Evolutionary conservation across 176 grass and related monocot species (phyloP).

Genomic region (Themeda triandra): DNA sequence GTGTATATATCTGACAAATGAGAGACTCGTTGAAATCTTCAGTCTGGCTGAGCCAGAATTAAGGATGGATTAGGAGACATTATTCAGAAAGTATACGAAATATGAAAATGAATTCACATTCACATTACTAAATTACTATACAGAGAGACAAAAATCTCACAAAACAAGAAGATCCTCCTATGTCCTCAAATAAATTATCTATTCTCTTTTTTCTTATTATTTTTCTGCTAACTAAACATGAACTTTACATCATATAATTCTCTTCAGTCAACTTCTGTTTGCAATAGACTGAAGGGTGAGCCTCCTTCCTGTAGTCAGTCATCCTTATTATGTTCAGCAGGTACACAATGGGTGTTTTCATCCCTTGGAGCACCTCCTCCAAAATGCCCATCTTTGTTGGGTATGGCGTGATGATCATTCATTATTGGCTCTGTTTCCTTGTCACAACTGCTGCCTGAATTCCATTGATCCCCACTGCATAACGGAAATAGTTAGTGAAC

Average conservation of each 20-base stretch:
- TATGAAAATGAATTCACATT: neutral
- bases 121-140: slow-evolving; percentile 8
- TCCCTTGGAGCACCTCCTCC: slow-evolving; percentile 72
- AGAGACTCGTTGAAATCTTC: neutral
- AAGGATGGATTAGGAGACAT: neutral
- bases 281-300: slow-evolving; percentile 81
- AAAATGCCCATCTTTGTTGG: slow-evolving; percentile 60
- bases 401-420: slow-evolving; percentile 55
- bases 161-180: slow-evolving; percentile 6
- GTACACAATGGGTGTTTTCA: slow-evolving; percentile 72
- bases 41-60: neutral
- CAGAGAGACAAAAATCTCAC: neutral
- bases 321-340: slow-evolving; percentile 88
- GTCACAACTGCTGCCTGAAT: slow-evolving; percentile 85
- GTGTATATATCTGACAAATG: neutral
- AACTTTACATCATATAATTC: slow-evolving; percentile 38
- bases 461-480: slow-evolving; percentile 88
- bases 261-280: slow-evolving; percentile 52
- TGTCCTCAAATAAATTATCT: neutral
- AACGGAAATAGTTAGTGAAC: neutral
- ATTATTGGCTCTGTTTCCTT: slow-evolving; percentile 79
- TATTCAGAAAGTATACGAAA: neutral
- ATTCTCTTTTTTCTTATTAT: slow-evolving; percentile 12
- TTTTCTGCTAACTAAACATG: slow-evolving; percentile 15
- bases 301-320: slow-evolving; percentile 97